Percentiles rank a stretch among this genome's conserved stretches.
These are phyloP conservation scores for Posidonia oceanica DNA, from an alignment of 116 monocot species.

Conservation along the genomic window DNA sequence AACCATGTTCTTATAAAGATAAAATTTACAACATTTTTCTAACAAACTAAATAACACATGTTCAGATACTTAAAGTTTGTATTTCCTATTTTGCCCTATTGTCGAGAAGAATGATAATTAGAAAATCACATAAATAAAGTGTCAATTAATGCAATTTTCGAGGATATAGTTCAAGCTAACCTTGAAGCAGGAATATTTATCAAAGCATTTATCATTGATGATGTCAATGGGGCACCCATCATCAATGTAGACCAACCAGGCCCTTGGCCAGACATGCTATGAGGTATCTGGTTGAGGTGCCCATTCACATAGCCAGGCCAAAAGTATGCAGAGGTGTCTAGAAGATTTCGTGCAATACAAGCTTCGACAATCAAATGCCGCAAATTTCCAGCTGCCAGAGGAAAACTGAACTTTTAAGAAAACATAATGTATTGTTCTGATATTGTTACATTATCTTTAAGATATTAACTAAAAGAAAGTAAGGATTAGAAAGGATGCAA, in stretches of 20 bases:
- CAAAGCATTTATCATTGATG: constrained; percentile 58
- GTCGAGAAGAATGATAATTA: too few relatives aligned
- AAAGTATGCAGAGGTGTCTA: constrained; percentile 87
- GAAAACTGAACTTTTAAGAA: neutral
- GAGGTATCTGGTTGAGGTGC: constrained; percentile 55
- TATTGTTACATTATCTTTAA: too few relatives aligned
- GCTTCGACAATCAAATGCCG: constrained; percentile 95
- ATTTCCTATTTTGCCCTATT: too few relatives aligned
- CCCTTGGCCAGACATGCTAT: constrained; percentile 38
- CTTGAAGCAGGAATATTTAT: constrained; percentile 65
- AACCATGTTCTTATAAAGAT: too few relatives aligned
- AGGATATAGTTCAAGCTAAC: constrained; percentile 3
- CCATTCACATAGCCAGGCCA: constrained; percentile 83
- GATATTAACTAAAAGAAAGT: too few relatives aligned
- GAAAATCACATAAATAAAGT: neutral
- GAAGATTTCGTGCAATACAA: constrained; percentile 80
- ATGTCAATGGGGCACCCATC: constrained; percentile 64
- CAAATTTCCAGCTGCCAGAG: constrained; percentile 82
- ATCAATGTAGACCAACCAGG: constrained; percentile 79
- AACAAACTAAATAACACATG: too few relatives aligned
- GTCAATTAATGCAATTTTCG: neutral
- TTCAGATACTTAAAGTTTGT: too few relatives aligned
- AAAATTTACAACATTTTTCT: too few relatives aligned
- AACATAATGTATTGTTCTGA: neutral
- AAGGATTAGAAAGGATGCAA: too few relatives aligned